A percentile compares a stretch with the other conserved stretches of the same genome.
These are phyloP conservation scores for Penicillium paradoxum DNA, from an alignment of 495 filamentous ascomycete genomes.

Conservation along the genomic window DNA sequence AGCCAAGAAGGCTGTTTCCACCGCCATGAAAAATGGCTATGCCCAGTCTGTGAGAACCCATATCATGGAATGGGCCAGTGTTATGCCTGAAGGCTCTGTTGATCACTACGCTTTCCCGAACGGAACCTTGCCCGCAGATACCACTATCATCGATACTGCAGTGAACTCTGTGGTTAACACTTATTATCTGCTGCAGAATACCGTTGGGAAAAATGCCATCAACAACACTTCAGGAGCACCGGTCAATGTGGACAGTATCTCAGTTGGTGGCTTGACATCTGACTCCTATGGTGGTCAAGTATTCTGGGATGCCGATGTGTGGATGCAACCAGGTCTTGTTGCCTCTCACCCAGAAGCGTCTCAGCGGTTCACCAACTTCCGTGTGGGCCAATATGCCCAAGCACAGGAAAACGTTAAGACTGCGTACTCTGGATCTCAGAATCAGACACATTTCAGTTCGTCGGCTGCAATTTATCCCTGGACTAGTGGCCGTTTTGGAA, in stretches of 20 bases:
- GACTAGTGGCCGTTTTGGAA: constrained; percentile 60
- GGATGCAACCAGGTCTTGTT: constrained; percentile 63
- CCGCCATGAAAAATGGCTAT: constrained; percentile 44
- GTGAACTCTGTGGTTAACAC: constrained; percentile 61
- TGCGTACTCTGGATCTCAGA: constrained; percentile 43
- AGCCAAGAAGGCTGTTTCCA: constrained; percentile 43
- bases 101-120: constrained; percentile 58
- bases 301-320: constrained; percentile 64
- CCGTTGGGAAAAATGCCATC: constrained; percentile 50
- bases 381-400: constrained; percentile 47
- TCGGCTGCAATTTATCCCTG: constrained; percentile 57
- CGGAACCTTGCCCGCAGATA: constrained; percentile 55
- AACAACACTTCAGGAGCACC: constrained; percentile 32
- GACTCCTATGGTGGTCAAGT: constrained; percentile 59
- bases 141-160: constrained; percentile 54
- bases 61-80: constrained; percentile 49
- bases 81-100: constrained; percentile 53
- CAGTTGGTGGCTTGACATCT: constrained; percentile 57
- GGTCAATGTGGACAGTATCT: constrained; percentile 53
- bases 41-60: constrained; percentile 44
- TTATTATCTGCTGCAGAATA: constrained; percentile 69
- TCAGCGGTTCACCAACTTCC: constrained; percentile 55
- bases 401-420: constrained; percentile 49
- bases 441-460: constrained; percentile 46
- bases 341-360: constrained; percentile 54